These are phyloP conservation scores for Lactarius tabidus DNA, from an alignment of 768 basidiomycete species.

Conservation along the genomic window DNA sequence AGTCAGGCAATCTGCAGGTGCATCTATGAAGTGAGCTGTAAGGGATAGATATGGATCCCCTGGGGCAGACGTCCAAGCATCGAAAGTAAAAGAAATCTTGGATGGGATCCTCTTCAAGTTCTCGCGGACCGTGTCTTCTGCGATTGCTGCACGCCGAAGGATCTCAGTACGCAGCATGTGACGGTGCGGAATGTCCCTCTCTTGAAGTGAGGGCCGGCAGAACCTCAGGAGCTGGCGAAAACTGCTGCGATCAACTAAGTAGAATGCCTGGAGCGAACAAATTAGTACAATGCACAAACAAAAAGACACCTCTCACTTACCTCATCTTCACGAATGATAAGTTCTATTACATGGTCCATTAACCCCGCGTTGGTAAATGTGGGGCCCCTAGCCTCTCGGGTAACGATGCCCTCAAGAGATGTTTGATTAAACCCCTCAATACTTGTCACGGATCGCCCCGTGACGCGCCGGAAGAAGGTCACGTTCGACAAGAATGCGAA, in stretches of 20 bases:
- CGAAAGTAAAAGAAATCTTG: background rate
- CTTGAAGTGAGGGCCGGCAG: background rate
- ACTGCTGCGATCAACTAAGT: background rate
- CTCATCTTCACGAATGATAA: background rate
- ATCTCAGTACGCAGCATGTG: background rate
- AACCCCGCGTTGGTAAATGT: background rate
- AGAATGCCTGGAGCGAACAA: background rate
- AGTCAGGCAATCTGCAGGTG: background rate
- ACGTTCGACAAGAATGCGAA: too few relatives aligned
- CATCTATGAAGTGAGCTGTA: background rate
- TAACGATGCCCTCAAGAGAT: background rate
- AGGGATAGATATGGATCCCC: background rate
- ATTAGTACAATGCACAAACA: too few relatives aligned
- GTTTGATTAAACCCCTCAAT: background rate
- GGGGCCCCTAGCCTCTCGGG: background rate
- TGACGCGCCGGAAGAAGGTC: too few relatives aligned
- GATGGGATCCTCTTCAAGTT: too few relatives aligned
- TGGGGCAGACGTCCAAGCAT: background rate
- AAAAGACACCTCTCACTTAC: background rate
- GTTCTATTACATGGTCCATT: background rate
- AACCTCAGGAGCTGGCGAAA: background rate
- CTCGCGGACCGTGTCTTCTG: too few relatives aligned
- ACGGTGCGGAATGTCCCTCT: background rate
- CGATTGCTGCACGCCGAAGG: too few relatives aligned
- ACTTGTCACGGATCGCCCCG: too few relatives aligned